Evolutionary conservation across 345 rosid genomes (phyloP).

Genomic region (Eucalyptus fibrosa): DNA sequence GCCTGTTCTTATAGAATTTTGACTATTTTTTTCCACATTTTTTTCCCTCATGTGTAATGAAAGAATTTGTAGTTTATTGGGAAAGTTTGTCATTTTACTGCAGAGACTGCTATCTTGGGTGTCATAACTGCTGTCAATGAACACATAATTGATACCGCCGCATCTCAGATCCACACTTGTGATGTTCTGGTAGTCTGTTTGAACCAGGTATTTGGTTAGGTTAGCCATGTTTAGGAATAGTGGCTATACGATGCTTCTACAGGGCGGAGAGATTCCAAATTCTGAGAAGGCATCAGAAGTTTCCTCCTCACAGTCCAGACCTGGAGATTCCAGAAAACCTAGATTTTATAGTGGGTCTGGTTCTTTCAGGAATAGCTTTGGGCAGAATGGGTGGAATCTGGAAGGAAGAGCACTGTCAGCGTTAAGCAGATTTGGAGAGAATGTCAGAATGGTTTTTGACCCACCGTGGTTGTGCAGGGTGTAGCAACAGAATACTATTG

Average conservation of each 20-base stretch:
- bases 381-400: slow-evolving; percentile 31
- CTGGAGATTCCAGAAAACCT: background rate
- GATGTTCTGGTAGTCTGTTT: background rate
- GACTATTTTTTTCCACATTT: background rate
- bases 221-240: slow-evolving; percentile 59
- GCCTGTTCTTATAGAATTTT: background rate
- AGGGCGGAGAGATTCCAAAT: slow-evolving; percentile 77
- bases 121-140: slow-evolving; percentile 72
- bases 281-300: slow-evolving; percentile 22
- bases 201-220: slow-evolving; percentile 51
- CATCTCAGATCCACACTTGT: slow-evolving; percentile 17
- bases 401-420: slow-evolving; percentile 82
- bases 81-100: slow-evolving; percentile 15
- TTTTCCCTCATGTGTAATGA: background rate
- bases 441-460: slow-evolving; percentile 40
- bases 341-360: slow-evolving; percentile 9
- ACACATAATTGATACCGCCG: slow-evolving; percentile 67
- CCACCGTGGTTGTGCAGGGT: slow-evolving; percentile 44
- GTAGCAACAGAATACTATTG: slow-evolving; percentile 48
- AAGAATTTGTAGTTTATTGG: background rate
- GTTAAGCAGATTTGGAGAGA: slow-evolving; percentile 63
- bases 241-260: slow-evolving; percentile 88
- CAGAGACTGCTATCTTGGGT: slow-evolving; percentile 78
- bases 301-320: slow-evolving; percentile 16
- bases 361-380: slow-evolving; percentile 11